phyloP scores from a whole-genome alignment of 2,329 filamentous ascomycete genomes.

The Botrytis tulipae region DNA sequence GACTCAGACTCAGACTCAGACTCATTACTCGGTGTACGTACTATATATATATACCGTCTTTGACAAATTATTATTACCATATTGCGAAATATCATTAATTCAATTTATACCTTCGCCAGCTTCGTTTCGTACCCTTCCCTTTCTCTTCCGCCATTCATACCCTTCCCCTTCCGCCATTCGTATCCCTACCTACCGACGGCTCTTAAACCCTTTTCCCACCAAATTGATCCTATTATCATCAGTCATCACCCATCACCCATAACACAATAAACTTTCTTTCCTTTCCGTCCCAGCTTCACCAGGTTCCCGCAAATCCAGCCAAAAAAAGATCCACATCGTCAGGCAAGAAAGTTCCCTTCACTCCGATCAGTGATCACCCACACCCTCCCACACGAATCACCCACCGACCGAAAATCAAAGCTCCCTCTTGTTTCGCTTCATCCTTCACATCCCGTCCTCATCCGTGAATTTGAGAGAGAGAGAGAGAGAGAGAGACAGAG shows the following conservation, averaged over 20 bases:
- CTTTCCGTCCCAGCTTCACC: neutral
- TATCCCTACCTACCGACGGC: neutral
- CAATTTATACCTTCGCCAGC: neutral
- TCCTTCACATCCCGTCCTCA: conserved; percentile 1
- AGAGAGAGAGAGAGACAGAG: neutral
- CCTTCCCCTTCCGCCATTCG: neutral
- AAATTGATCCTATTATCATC: neutral
- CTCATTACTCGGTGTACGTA: neutral
- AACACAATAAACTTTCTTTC: neutral
- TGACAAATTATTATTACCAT: neutral
- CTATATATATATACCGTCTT: too few relatives aligned
- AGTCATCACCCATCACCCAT: neutral
- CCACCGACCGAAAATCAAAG: conserved; percentile 7
- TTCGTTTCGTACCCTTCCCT: neutral
- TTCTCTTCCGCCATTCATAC: neutral
- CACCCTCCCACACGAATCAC: neutral
- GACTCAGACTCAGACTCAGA: too few relatives aligned
- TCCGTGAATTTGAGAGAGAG: neutral
- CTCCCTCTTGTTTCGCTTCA: neutral
- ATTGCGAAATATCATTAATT: neutral
- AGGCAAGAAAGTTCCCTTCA: neutral
- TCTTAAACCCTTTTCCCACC: neutral
- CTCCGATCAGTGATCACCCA: neutral
- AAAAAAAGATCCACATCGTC: neutral
- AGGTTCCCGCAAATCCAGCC: neutral